A percentile compares a stretch with the other conserved stretches of the same genome.
Conservation (phyloP, 208 protist genomes). For the Leishmania lainsoni region DNA sequence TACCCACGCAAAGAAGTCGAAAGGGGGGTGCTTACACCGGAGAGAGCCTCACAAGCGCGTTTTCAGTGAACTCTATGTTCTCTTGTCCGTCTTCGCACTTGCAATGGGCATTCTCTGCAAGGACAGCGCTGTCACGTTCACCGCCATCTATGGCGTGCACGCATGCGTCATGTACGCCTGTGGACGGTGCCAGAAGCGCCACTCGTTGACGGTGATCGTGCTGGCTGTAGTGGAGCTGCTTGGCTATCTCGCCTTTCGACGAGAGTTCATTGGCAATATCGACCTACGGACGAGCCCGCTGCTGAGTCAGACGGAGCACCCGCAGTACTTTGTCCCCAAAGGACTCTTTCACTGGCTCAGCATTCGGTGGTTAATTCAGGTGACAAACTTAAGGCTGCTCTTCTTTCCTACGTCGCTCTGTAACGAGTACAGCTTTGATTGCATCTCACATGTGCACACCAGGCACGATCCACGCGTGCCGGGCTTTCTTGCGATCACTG, state of each 20-base stretch:
- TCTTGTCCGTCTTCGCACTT: slow-evolving; percentile 19
- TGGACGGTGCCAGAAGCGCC: slow-evolving; percentile 12
- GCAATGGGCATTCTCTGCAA: slow-evolving; percentile 49
- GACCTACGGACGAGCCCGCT: slow-evolving; percentile 49
- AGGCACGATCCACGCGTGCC: slow-evolving; percentile 44
- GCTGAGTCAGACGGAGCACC: slow-evolving; percentile 78
- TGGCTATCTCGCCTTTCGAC: slow-evolving; percentile 58
- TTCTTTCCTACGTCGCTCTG: slow-evolving; percentile 76
- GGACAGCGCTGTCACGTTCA: slow-evolving; percentile 81
- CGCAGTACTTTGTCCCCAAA: slow-evolving; percentile 62
- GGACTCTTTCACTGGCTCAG: slow-evolving; percentile 42
- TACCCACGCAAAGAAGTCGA: too few relatives aligned
- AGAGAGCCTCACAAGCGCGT: background rate
- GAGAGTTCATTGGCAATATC: slow-evolving; percentile 47
- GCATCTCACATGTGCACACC: slow-evolving; percentile 65
- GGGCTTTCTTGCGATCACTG: slow-evolving; percentile 27
- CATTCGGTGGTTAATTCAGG: slow-evolving; percentile 64
- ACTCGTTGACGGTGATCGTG: slow-evolving; percentile 14
- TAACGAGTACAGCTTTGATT: slow-evolving; percentile 91
- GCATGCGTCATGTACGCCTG: slow-evolving; percentile 42
- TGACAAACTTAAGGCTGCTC: slow-evolving; percentile 80
- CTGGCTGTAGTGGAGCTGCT: slow-evolving; percentile 26
- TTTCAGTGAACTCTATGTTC: slow-evolving; percentile 24
- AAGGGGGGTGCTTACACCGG: too few relatives aligned
- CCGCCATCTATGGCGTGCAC: slow-evolving; percentile 55